Conservation (phyloP, 345 rosid species). For the Syzygium grande region DNA sequence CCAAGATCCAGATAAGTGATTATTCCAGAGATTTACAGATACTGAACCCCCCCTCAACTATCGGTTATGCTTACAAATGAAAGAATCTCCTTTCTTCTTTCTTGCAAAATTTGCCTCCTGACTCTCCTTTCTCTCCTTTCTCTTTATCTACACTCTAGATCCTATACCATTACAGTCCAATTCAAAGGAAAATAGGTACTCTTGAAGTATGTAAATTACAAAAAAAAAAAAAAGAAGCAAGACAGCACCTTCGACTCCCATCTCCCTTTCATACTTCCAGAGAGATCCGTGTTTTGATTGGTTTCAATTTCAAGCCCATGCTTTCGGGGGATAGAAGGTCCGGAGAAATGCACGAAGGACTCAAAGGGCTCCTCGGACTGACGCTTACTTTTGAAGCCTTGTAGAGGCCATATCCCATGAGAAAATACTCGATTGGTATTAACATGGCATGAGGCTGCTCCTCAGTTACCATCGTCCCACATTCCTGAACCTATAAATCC, state of each 20-base stretch:
- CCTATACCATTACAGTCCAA: neutral
- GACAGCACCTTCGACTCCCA: neutral
- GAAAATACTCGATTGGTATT: conserved; percentile 86
- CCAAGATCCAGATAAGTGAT: neutral
- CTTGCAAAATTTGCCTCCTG: neutral
- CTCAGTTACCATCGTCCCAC: conserved; percentile 94
- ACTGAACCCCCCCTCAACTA: neutral
- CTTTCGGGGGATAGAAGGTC: conserved; percentile 97
- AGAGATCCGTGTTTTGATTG: conserved; percentile 68
- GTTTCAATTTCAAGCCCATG: conserved; percentile 97
- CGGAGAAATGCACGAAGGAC: conserved; percentile 67
- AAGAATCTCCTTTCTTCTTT: conserved; percentile 5
- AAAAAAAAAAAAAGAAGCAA: neutral
- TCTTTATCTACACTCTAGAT: conserved; percentile 12
- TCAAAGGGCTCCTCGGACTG: conserved; percentile 93
- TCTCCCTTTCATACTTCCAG: conserved; percentile 2
- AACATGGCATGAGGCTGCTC: conserved; percentile 98
- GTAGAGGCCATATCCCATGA: conserved; percentile 74
- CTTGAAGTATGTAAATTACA: neutral
- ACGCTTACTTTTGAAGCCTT: conserved; percentile 54
- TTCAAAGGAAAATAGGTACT: neutral
- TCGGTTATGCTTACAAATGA: neutral
- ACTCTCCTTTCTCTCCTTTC: neutral
- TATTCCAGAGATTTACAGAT: conserved; percentile 7
- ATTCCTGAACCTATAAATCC: conserved; percentile 69